Base-by-base conservation (phyloP, 2,329 filamentous ascomycete species). In the Volutella citrinella region DNA sequence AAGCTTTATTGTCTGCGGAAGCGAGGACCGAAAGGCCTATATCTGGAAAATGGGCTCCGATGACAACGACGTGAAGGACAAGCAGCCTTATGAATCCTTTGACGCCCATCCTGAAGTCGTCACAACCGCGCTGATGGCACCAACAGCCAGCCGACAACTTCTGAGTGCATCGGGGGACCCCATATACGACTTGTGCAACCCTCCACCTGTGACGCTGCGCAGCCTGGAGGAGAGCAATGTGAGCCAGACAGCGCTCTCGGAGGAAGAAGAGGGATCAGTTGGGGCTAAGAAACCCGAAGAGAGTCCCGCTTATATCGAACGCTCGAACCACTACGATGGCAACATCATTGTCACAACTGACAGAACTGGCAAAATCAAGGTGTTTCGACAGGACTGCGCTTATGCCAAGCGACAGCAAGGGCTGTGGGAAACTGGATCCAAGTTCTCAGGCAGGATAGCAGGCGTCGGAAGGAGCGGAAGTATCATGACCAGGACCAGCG, bases 151-250 rank as follows among this genome's bases (percentile, higher is more conserved):
- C 10, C 78, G 87, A 37, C 82, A 86, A 52, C 69, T 93, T 3
- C 73, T 98, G 1, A 82, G 84, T 31, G 75, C 78, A 11, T 94
- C 89, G 0, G 86, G 87, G 35, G 90, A 98, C 56, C 90, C 93
- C 3, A 78, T 98, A n/a, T 98, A 89, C 59, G 90, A 96, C 51
- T 72, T 97, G 2, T 97, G 93, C 69, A 97, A 97, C 50, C 93
- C 93, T 6, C 93, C 91, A 0, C 89, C 91, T 0, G 80, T 97
- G 12, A 90, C 80, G 7, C 70, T 97, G 13, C 71, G 90, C 42
- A 89, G 84, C 46, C 75, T 82, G 17, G 79, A 83, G 14, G 87
- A 93, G 51, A 64, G 61, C 19, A 63, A 63, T 3, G 55, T 56
- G 7, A 75, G 64, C 35, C 65, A 69, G 36, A 60, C 59, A 3